These are phyloP conservation scores for Rhodotorula sp. DNA, from an alignment of 1,284 basidiomycete genomes.

Conservation along the genomic window DNA sequence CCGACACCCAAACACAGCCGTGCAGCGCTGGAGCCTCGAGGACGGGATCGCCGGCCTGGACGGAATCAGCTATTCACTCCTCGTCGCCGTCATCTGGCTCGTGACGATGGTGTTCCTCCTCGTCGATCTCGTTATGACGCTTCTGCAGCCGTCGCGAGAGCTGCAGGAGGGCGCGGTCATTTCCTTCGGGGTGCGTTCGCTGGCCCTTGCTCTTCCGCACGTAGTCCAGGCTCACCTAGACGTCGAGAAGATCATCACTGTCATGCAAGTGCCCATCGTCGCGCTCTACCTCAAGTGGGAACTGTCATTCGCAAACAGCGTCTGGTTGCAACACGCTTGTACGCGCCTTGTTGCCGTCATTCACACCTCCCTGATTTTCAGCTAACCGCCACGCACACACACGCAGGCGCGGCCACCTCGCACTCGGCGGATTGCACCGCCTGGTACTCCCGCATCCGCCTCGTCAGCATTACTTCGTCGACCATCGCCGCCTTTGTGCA, in stretches of 20 bases:
- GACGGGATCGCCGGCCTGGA: neutral
- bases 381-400: neutral
- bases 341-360: neutral
- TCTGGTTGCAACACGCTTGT: conserved; percentile 8
- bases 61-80: conserved; percentile 5
- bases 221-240: neutral
- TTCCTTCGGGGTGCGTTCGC: conserved; percentile 14
- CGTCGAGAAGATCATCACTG: conserved; percentile 6
- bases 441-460: conserved; percentile 5
- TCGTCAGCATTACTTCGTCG: neutral
- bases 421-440: neutral
- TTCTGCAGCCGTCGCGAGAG: conserved; percentile 20
- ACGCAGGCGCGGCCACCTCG: neutral
- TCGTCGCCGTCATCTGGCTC: conserved; percentile 14
- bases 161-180: conserved; percentile 28
- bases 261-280: conserved; percentile 28
- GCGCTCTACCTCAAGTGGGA: conserved; percentile 22
- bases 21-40: neutral
- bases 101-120: conserved; percentile 14
- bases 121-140: conserved; percentile 14
- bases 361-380: too few relatives aligned
- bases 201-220: fast-evolving
- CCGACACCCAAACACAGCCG: neutral
- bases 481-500: neutral
- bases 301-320: neutral